Conservation (phyloP, 2,329 filamentous ascomycete species). For the Lachnellula willkommii region DNA sequence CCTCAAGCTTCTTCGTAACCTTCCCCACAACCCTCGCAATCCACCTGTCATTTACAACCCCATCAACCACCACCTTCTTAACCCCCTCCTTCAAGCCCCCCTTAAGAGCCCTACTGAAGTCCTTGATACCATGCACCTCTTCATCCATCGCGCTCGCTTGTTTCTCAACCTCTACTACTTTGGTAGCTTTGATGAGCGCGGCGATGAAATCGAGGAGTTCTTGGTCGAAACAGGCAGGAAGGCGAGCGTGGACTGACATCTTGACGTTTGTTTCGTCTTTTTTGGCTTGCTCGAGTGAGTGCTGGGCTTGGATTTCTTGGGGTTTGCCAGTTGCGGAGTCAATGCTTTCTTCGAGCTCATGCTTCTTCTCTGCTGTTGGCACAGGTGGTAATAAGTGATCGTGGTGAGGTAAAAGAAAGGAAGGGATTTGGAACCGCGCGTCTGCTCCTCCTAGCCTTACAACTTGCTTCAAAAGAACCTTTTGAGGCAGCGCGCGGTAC, state of each 20-base stretch:
- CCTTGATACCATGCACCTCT: conserved; percentile 29
- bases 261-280: conserved; percentile 46
- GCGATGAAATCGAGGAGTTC: conserved; percentile 49
- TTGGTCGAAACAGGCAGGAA: conserved; percentile 47
- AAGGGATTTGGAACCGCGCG: conserved; percentile 43
- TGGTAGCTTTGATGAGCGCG: conserved; percentile 51
- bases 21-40: conserved; percentile 50
- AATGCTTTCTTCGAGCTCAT: conserved; percentile 35
- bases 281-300: conserved; percentile 35
- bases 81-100: conserved; percentile 39
- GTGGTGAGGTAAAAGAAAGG: conserved; percentile 48
- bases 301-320: conserved; percentile 36
- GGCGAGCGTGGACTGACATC: conserved; percentile 42
- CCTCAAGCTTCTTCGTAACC: conserved; percentile 43
- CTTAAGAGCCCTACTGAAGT: conserved; percentile 28
- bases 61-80: conserved; percentile 41
- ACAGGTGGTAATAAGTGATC: conserved; percentile 45
- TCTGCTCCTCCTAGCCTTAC: conserved; percentile 47
- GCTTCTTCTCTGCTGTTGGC: conserved; percentile 32
- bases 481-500: conserved; percentile 41
- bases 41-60: conserved; percentile 48
- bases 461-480: conserved; percentile 42
- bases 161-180: conserved; percentile 49
- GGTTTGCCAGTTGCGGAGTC: conserved; percentile 40
- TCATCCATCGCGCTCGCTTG: conserved; percentile 30